Evolutionary conservation across 2,329 filamentous ascomycete species (phyloP).

Genomic region (Albophoma yamanashiensis): DNA sequence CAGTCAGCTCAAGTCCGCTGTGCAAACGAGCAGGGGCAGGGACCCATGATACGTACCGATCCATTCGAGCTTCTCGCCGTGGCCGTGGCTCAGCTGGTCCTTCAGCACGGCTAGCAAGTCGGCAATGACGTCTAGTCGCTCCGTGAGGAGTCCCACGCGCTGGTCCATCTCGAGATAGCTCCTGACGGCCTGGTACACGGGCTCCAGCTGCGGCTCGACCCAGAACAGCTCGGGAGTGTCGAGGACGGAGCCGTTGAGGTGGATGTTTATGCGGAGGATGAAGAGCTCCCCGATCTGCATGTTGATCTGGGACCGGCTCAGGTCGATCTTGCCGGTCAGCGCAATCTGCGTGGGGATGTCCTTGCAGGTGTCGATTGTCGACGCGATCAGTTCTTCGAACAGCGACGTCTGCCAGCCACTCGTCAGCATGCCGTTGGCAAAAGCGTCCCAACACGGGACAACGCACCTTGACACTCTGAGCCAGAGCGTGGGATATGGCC

Average conservation of each 20-base stretch:
- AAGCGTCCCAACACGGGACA: background rate
- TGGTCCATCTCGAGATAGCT: slow-evolving; percentile 98
- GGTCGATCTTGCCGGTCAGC: slow-evolving; percentile 79
- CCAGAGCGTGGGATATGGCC: slow-evolving; percentile 88
- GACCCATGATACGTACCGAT: slow-evolving; percentile 50
- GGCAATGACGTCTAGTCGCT: slow-evolving; percentile 77
- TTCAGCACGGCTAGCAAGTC: slow-evolving; percentile 89
- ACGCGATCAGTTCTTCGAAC: slow-evolving; percentile 90
- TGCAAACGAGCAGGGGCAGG: background rate
- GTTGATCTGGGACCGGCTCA: slow-evolving; percentile 86
- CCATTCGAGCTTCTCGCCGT: slow-evolving; percentile 83
- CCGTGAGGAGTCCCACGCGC: slow-evolving; percentile 77
- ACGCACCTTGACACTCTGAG: slow-evolving; percentile 82
- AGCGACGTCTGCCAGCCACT: slow-evolving; percentile 58
- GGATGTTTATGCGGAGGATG: slow-evolving; percentile 94
- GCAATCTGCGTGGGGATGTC: slow-evolving; percentile 91
- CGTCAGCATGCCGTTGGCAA: slow-evolving; percentile 8
- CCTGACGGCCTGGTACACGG: slow-evolving; percentile 88
- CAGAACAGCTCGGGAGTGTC: slow-evolving; percentile 97
- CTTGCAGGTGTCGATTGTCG: slow-evolving; percentile 87
- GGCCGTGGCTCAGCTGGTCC: slow-evolving; percentile 88
- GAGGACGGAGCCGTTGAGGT: slow-evolving; percentile 90
- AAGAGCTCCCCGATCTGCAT: slow-evolving; percentile 99
- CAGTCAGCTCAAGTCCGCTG: background rate
- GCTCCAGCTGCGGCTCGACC: slow-evolving; percentile 94